Evolutionary conservation across 23 red algal species (phyloP).

Genomic region (Gracilaria vermiculophylla): DNA sequence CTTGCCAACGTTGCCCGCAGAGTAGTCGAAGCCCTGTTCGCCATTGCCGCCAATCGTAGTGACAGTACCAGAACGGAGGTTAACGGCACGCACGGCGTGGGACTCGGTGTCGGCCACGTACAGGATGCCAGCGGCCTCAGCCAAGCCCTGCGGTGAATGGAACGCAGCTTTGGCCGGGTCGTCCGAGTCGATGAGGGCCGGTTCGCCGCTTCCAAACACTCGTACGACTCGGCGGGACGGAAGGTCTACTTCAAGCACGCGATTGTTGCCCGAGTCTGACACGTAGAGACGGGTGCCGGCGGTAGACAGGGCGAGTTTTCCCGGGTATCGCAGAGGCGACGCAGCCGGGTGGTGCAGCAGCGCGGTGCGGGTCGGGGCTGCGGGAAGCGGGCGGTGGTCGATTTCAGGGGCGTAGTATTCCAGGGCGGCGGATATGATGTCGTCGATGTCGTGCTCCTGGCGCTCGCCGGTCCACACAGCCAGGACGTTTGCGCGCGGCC

Average conservation of each 20-base stretch:
- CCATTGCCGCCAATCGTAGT: constrained; percentile 70
- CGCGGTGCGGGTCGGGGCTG: constrained; percentile 33
- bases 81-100: constrained; percentile 80
- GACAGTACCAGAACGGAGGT: constrained; percentile 51
- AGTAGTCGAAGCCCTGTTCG: constrained; percentile 70
- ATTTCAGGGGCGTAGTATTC: constrained; percentile 38
- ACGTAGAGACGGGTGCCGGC: constrained; percentile 58
- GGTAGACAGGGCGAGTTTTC: constrained; percentile 51
- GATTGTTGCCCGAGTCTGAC: constrained; percentile 85
- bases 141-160: constrained; percentile 81
- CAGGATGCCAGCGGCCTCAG: constrained; percentile 35
- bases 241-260: constrained; percentile 61
- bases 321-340: constrained; percentile 67
- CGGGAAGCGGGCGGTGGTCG: constrained; percentile 53
- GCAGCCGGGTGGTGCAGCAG: not conserved
- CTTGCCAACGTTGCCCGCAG: constrained; percentile 52
- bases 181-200: constrained; percentile 64
- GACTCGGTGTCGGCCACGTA: constrained; percentile 84
- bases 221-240: constrained; percentile 37
- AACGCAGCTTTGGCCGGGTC: constrained; percentile 43
- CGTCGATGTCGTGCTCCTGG: constrained; percentile 55
- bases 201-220: constrained; percentile 71
- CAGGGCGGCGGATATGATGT: constrained; percentile 49
- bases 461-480: constrained; percentile 69
- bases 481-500: constrained; percentile 54